Evolutionary conservation across 2,329 filamentous ascomycete genomes (phyloP).

Genomic region (Zymoseptoria ardabiliae): DNA sequence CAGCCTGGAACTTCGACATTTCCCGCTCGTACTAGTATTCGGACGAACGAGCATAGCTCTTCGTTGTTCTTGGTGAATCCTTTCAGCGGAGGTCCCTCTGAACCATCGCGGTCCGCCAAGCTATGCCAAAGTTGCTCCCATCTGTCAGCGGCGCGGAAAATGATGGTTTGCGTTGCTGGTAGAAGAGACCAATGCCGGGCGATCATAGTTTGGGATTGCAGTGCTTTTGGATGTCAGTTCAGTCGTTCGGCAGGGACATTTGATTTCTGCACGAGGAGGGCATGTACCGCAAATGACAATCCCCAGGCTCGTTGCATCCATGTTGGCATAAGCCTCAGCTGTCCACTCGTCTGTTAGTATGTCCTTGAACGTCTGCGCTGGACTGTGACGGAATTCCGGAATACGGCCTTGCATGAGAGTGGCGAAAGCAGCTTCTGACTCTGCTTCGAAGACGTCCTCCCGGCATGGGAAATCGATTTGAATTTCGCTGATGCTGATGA

Average conservation of each 20-base stretch:
- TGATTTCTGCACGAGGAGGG: no score
- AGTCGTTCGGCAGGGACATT: no score
- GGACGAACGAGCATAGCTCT: neutral
- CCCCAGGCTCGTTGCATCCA: neutral
- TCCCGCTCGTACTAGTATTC: neutral
- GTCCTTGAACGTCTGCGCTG: neutral
- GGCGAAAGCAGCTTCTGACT: neutral
- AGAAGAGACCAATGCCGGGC: neutral
- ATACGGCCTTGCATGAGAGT: neutral
- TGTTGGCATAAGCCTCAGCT: neutral
- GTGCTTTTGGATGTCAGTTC: neutral
- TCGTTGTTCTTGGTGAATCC: neutral
- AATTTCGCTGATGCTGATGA: neutral
- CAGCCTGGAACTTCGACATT: neutral
- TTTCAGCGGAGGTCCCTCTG: neutral
- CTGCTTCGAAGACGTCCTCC: neutral
- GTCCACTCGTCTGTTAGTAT: neutral
- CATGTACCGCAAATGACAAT: neutral
- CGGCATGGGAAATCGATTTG: neutral
- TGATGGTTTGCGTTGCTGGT: neutral
- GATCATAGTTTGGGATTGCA: neutral
- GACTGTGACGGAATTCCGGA: no score
- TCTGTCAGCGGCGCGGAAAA: neutral
- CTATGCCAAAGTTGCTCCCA: neutral
- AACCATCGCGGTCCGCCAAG: neutral